Evolutionary conservation across 2,329 filamentous ascomycete species (phyloP).

Genomic region (Talaromyces sp.): DNA sequence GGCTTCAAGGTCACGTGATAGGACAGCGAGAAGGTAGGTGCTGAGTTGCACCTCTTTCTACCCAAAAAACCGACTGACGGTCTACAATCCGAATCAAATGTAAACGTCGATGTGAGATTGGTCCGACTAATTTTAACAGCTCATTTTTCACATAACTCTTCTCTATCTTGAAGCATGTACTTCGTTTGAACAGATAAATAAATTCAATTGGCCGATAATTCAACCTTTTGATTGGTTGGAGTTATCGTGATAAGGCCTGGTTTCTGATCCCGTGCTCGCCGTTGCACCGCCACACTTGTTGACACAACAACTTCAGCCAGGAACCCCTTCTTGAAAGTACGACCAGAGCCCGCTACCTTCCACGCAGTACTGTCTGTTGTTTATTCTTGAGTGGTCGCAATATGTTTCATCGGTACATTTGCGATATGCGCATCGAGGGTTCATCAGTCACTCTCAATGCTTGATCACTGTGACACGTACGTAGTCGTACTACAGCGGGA

Average conservation of each 20-base stretch:
- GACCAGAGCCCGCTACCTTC: neutral
- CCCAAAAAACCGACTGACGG: neutral
- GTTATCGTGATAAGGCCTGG: slow-evolving; percentile 14
- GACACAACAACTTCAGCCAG: neutral
- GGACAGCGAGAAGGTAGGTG: neutral
- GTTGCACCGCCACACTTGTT: slow-evolving; percentile 12
- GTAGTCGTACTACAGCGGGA: slow-evolving; percentile 10
- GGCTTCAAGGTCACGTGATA: slow-evolving; percentile 15
- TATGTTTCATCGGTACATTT: neutral
- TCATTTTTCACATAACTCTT: neutral
- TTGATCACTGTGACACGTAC: slow-evolving; percentile 11
- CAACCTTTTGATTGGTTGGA: neutral
- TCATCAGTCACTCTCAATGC: neutral
- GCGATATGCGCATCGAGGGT: neutral
- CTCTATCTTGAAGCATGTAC: neutral
- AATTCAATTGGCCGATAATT: neutral
- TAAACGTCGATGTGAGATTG: neutral
- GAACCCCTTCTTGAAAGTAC: slow-evolving; percentile 6
- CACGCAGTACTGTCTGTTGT: neutral
- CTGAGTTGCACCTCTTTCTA: neutral
- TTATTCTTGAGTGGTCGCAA: neutral
- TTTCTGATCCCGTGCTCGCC: slow-evolving; percentile 1
- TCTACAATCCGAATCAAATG: neutral
- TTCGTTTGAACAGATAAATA: neutral
- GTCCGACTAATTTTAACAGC: neutral